Conservation (phyloP, 805 yeast genomes). For the Candida wancherniae region DNA sequence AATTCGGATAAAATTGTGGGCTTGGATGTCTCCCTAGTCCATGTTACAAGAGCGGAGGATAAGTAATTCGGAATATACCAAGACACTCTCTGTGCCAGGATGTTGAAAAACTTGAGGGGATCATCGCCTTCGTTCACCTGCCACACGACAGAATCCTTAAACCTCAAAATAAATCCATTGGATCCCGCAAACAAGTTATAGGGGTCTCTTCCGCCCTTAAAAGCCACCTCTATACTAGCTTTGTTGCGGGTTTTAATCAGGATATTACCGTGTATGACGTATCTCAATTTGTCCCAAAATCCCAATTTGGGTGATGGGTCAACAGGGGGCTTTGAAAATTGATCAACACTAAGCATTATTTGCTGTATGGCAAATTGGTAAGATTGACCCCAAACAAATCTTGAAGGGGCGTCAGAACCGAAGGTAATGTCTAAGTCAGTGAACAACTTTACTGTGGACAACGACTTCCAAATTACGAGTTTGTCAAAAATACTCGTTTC, state of each 20-base stretch:
- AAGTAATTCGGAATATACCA: constrained; percentile 77
- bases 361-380: constrained; percentile 83
- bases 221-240: constrained; percentile 49
- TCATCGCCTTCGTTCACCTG: constrained; percentile 62
- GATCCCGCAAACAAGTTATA: constrained; percentile 60
- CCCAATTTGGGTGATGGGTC: constrained; percentile 86
- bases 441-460: constrained; percentile 69
- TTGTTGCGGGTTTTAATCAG: constrained; percentile 47
- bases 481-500: constrained; percentile 16
- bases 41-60: constrained; percentile 44
- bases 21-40: constrained; percentile 50
- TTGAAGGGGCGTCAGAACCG: constrained; percentile 52
- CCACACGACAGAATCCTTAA: constrained; percentile 58
- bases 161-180: constrained; percentile 75
- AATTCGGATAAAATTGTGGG: constrained; percentile 45
- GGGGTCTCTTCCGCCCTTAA: constrained; percentile 79
- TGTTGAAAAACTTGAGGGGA: constrained; percentile 61
- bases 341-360: constrained; percentile 69
- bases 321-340: constrained; percentile 82
- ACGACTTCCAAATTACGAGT: constrained; percentile 65
- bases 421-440: constrained; percentile 56
- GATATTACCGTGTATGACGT: constrained; percentile 69
- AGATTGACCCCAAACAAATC: constrained; percentile 80
- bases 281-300: constrained; percentile 86
- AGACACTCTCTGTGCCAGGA: constrained; percentile 55